Base-by-base conservation (phyloP, 164 flowering plant genomes). In the Vitis rotundifolia region DNA sequence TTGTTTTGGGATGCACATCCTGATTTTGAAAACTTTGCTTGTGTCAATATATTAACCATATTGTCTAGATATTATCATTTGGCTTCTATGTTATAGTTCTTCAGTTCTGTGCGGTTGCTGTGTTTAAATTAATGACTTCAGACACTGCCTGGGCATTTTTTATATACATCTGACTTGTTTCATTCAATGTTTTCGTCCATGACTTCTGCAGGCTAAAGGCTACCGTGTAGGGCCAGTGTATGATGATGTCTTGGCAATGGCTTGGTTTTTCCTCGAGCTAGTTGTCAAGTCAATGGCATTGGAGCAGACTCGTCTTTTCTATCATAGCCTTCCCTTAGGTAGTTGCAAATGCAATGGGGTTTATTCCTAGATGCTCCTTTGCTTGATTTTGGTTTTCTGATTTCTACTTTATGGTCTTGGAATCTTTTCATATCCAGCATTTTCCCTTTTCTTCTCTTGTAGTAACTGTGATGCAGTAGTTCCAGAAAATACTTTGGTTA, bases 221-320 rank as follows among this genome's bases (percentile, higher is more conserved):
- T 96, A 96, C 73, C 97, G 99, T 66, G 99, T 96, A 56, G 99
- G 99, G 53, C 99, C 98, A 9, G 99, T 96, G 48, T 93, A 96
- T 80, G 99, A 96, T 86, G 99, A 96, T 81, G 99, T 96, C 50
- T 81, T 96, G 83, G 89, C 98, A 67, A 96, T 96, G 99, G 93
- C 97, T 49, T 96, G 99, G 99, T 93, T 96, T 82, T 96, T 96
- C 75, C 87, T 96, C 44, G 99, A 96, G 82, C 80, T 96, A 53
- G 83, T 96, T 82, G 97, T 88, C 67, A 96, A 96, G 79, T 96
- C 99, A 67, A 96, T 96, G 97, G 94, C 98, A 64, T 75, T 96
- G 81, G 99, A 96, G 89, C 97, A 96, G 70, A 74, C 83, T 75
- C 92, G 97, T 18, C 87, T 86, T 72, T 93, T 84, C 81, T 81